Evolutionary conservation across 148 eudicot species (phyloP), one percentile per base, ranked within the genome.

Genomic region (Beta vulgaris): DNA sequence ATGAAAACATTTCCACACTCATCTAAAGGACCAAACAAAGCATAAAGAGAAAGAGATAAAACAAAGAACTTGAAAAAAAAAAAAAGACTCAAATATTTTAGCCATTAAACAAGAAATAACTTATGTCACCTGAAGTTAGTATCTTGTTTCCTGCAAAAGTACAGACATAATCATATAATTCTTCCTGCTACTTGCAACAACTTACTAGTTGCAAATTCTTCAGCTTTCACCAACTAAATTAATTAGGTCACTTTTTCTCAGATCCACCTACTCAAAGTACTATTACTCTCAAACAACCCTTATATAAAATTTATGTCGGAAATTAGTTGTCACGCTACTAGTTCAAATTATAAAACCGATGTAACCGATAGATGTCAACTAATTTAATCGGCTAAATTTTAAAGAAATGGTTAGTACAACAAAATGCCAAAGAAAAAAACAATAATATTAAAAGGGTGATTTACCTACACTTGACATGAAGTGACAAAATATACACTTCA

Each of bases 131-230:
- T 18, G 54, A 19, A 61, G 15, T 69, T 68, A 68, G 43, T 68
- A 42, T 31, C 2, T 72, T 37, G 34, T 53, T 13, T 49, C 70
- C 79, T 76, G 68, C 76, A 68, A 63, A 43, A 76, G 76, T 76
- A 81, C 79, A 76, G 77, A 72, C 83, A 76, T 65, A 72, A 66
- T 57, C 71, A 65, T 76, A 23, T 39, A 66, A 39, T 66, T 66
- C 69, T 66, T 23, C 35, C 34, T 39, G 31, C 69, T 37, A 65
- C 46, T 65, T 37, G 69, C 69, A n/a, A 23, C 32, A 59, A 9
- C 43, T 3, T 39, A 39, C n/a, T n/a, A n/a, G n/a, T 4, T 39
- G 9, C 9, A 59, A 36, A 73, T 42, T 31, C 19, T 23, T 46
- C 44, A 29, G 31, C 60, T 19, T 54, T 23, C 28, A 55, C 53